Conservation (phyloP, 2,329 filamentous ascomycete species). For the Colletotrichum sp. region DNA sequence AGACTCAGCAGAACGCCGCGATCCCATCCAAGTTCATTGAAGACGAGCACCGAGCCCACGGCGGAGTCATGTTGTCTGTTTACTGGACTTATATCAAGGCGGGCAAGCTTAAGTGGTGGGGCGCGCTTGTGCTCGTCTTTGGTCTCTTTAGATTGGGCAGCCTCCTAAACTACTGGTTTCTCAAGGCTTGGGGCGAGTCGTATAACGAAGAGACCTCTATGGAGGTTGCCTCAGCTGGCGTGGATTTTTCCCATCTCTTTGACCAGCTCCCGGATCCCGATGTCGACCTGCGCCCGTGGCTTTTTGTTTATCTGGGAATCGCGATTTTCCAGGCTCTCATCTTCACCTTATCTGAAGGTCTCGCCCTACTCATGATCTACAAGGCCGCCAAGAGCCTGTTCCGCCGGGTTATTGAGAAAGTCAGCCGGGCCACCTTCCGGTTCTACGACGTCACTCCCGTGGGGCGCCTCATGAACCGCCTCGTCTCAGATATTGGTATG, state of each 20-base stretch:
- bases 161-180: constrained; percentile 76
- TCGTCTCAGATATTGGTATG: constrained; percentile 89
- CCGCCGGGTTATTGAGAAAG: constrained; percentile 70
- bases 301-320: constrained; percentile 73
- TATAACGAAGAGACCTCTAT: constrained; percentile 45
- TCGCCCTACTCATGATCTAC: constrained; percentile 81
- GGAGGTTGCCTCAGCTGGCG: not conserved
- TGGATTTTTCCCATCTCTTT: constrained; percentile 37
- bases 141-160: constrained; percentile 66
- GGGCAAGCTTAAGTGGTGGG: constrained; percentile 78
- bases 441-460: constrained; percentile 93
- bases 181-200: constrained; percentile 86
- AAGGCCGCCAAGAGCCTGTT: constrained; percentile 80
- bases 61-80: constrained; percentile 75
- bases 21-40: constrained; percentile 79
- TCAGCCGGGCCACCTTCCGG: constrained; percentile 82
- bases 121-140: constrained; percentile 66
- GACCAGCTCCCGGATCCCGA: constrained; percentile 68
- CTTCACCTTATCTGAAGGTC: constrained; percentile 65
- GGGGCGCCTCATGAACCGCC: constrained; percentile 87
- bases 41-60: constrained; percentile 76
- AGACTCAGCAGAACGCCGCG: constrained; percentile 52
- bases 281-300: constrained; percentile 74
- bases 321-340: constrained; percentile 63
- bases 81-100: constrained; percentile 89